A percentile compares a stretch with the other conserved stretches of the same genome.
phyloP scores from a whole-genome alignment of 179 eudicot genomes.

The Silene noctiflora region DNA sequence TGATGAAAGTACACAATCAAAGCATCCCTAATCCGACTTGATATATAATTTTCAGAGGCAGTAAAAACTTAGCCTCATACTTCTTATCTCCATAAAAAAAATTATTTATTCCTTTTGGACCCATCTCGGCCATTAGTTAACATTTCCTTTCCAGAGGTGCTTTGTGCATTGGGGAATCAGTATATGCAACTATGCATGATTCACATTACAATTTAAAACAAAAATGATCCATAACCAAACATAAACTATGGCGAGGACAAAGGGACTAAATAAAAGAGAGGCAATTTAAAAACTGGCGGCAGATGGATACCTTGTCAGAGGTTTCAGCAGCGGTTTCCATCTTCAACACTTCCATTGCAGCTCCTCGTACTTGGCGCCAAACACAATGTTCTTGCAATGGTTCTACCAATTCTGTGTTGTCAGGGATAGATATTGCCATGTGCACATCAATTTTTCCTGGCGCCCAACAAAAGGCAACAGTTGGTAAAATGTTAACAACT shows the following conservation, averaged over 20 bases:
- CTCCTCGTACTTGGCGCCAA: constrained; percentile 91
- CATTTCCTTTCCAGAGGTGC: no score
- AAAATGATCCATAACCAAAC: no score
- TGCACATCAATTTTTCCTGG: constrained; percentile 72
- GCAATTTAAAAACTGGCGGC: neutral
- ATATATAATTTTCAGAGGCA: neutral
- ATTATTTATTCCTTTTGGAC: no score
- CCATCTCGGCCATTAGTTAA: no score
- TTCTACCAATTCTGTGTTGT: constrained; percentile 60
- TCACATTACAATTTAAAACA: no score
- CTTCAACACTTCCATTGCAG: constrained; percentile 63
- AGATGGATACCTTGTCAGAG: constrained; percentile 50
- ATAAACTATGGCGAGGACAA: neutral
- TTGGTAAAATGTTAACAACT: constrained; percentile 12
- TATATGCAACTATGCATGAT: no score
- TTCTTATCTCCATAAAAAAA: neutral
- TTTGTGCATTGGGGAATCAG: no score
- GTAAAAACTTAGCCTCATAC: neutral
- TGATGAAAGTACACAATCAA: neutral
- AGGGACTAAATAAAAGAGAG: neutral
- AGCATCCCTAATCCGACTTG: neutral
- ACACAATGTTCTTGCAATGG: constrained; percentile 73
- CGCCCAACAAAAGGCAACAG: constrained; percentile 19
- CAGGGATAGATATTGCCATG: constrained; percentile 64
- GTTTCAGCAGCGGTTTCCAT: constrained; percentile 40